These are phyloP conservation scores for Calendula officinalis DNA, from an alignment of 129 eudicot genomes.

Conservation along the genomic window DNA sequence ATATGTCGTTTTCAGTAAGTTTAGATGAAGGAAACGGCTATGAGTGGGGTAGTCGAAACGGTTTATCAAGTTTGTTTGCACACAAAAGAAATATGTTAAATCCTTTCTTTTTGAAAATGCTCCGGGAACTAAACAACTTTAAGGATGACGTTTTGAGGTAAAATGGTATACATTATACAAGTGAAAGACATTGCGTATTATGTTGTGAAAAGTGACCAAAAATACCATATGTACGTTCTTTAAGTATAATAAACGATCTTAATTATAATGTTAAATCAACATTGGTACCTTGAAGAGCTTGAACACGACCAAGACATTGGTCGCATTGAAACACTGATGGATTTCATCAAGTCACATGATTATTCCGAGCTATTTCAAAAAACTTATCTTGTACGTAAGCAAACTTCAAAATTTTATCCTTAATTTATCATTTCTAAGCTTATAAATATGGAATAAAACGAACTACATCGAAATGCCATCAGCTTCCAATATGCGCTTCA, in stretches of 20 bases:
- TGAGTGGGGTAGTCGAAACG: slow-evolving; percentile 91
- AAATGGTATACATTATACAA: slow-evolving; percentile 12
- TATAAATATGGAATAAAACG: background rate
- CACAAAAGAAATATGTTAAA: slow-evolving; percentile 62
- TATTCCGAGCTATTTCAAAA: slow-evolving; percentile 78
- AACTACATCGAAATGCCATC: background rate
- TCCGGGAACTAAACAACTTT: slow-evolving; percentile 62
- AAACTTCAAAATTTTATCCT: background rate
- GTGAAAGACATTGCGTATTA: too few relatives aligned
- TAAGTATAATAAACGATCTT: too few relatives aligned
- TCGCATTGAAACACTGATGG: slow-evolving; percentile 66
- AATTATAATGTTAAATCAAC: background rate
- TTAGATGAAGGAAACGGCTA: slow-evolving; percentile 61
- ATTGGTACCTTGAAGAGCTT: slow-evolving; percentile 72
- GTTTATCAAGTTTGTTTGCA: slow-evolving; percentile 69
- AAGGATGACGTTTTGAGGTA: slow-evolving; percentile 68
- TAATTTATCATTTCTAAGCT: background rate
- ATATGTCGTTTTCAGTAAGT: slow-evolving; percentile 85
- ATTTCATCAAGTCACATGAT: slow-evolving; percentile 64
- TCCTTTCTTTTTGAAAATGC: slow-evolving; percentile 77
- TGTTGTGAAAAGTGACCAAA: too few relatives aligned
- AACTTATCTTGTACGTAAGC: slow-evolving; percentile 68
- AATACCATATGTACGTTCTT: too few relatives aligned
- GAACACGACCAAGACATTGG: slow-evolving; percentile 61
- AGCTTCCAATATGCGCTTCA: slow-evolving; percentile 76